phyloP scores from a whole-genome alignment of 345 rosid species.

The Garcia nutans region DNA sequence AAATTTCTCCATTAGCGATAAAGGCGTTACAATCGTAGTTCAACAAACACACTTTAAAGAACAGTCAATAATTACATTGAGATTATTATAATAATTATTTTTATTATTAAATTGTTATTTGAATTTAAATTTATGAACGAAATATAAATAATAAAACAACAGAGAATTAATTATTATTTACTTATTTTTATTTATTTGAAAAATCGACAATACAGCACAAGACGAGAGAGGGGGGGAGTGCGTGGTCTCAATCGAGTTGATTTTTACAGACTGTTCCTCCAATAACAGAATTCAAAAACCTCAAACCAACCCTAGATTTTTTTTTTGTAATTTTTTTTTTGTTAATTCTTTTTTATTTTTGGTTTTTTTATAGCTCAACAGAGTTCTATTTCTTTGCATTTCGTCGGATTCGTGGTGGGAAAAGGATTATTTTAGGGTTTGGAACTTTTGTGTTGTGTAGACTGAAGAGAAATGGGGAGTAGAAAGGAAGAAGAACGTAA shows the following conservation, averaged over 20 bases:
- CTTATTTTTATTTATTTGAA: not conserved
- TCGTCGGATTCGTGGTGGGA: not conserved
- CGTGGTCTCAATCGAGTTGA: conserved; percentile 14
- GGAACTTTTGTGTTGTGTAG: conserved; percentile 9
- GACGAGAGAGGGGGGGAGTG: not conserved
- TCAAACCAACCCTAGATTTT: not conserved
- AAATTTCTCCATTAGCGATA: not conserved
- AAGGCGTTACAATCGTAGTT: not conserved
- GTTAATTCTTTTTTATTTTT: too few species aligned
- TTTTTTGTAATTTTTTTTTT: not conserved
- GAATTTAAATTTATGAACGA: too few species aligned
- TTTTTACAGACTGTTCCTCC: not conserved
- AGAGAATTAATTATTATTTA: not conserved
- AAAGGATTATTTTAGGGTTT: conserved; percentile 3
- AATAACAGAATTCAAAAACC: not conserved
- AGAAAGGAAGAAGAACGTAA: conserved; percentile 90
- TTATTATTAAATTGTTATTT: not conserved
- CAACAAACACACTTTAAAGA: not conserved
- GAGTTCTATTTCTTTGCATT: not conserved
- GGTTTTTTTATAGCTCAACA: not conserved
- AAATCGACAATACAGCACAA: not conserved
- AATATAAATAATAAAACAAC: not conserved
- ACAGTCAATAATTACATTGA: not conserved
- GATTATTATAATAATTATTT: not conserved
- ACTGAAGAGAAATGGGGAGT: conserved; percentile 61